Conservation (phyloP, 768 basidiomycete genomes). For the Trametes punicea region DNA sequence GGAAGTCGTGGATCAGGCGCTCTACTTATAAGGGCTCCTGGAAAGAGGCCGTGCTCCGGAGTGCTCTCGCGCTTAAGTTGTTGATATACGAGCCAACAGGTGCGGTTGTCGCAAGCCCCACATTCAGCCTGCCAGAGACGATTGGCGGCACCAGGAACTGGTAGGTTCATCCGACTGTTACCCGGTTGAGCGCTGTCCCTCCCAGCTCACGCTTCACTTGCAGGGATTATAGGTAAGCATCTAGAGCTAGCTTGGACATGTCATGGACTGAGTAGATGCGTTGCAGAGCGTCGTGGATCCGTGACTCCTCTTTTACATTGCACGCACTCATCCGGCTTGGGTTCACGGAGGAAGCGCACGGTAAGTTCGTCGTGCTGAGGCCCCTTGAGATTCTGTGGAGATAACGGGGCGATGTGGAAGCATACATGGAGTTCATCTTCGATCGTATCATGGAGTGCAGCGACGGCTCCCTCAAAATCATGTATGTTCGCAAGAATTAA, state of each 20-base stretch:
- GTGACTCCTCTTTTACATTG: conserved; percentile 94
- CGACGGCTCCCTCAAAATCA: conserved; percentile 92
- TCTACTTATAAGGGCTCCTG: conserved; percentile 91
- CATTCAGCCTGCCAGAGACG: conserved; percentile 90
- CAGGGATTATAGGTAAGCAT: conserved; percentile 15
- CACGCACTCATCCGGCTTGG: conserved; percentile 93
- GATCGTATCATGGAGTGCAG: conserved; percentile 77
- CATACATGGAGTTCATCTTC: conserved; percentile 90
- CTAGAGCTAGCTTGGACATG: background rate
- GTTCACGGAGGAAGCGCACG: conserved; percentile 91
- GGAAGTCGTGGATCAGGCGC: conserved; percentile 86
- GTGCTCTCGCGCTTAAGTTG: conserved; percentile 90
- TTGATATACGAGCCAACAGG: conserved; percentile 91
- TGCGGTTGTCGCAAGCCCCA: conserved; percentile 94
- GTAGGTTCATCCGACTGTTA: conserved; percentile 37
- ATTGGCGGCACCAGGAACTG: conserved; percentile 91
- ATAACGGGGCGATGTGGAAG: conserved; percentile 38
- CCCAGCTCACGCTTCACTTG: no score
- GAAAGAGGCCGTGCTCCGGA: conserved; percentile 93
- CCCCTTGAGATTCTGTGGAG: conserved; percentile 5
- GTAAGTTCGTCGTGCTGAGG: conserved; percentile 38
- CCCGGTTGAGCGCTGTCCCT: no score
- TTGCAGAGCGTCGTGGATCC: conserved; percentile 78
- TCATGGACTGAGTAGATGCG: background rate
- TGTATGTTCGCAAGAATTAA: conserved; percentile 43